Evolutionary conservation across 2,329 filamentous ascomycete species (phyloP).

Genomic region (Penicillium polonicum): DNA sequence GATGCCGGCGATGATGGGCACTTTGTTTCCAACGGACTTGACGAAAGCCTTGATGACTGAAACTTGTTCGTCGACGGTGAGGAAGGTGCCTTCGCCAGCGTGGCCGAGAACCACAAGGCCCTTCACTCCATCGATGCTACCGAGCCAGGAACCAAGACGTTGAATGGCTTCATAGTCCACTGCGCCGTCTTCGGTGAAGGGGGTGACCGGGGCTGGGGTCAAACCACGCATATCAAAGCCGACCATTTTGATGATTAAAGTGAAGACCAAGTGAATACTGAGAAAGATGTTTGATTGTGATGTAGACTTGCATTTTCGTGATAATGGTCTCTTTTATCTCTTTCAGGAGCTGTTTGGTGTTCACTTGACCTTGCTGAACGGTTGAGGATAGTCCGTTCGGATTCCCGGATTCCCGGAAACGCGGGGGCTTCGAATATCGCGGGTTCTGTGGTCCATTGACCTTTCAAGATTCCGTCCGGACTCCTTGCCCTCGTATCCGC

Average conservation of each 20-base stretch:
- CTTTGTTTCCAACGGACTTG: slow-evolving; percentile 51
- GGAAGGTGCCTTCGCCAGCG: slow-evolving; percentile 55
- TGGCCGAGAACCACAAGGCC: slow-evolving; percentile 56
- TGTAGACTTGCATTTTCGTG: not conserved
- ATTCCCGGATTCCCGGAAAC: slow-evolving; percentile 1
- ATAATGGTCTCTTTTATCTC: not conserved
- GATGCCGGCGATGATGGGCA: slow-evolving; percentile 55
- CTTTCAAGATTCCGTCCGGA: not conserved
- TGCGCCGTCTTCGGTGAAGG: slow-evolving; percentile 49
- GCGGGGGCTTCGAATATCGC: too few relatives aligned
- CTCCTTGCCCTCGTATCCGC: not conserved
- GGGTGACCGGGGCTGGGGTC: slow-evolving; percentile 54
- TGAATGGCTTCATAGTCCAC: slow-evolving; percentile 56
- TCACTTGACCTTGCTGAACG: not conserved
- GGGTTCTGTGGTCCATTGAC: not conserved
- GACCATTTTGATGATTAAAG: slow-evolving; percentile 18
- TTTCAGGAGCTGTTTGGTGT: not conserved
- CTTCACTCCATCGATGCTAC: slow-evolving; percentile 53
- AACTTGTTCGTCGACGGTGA: slow-evolving; percentile 51
- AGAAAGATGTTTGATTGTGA: not conserved
- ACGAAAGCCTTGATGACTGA: slow-evolving; percentile 54
- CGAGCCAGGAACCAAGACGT: slow-evolving; percentile 54
- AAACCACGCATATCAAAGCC: slow-evolving; percentile 51
- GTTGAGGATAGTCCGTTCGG: not conserved
- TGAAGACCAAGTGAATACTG: not conserved